Evolutionary conservation across 169 alveolate species (phyloP), one percentile per base, ranked within the genome.

Genomic region (Plasmodium reichenowi): DNA sequence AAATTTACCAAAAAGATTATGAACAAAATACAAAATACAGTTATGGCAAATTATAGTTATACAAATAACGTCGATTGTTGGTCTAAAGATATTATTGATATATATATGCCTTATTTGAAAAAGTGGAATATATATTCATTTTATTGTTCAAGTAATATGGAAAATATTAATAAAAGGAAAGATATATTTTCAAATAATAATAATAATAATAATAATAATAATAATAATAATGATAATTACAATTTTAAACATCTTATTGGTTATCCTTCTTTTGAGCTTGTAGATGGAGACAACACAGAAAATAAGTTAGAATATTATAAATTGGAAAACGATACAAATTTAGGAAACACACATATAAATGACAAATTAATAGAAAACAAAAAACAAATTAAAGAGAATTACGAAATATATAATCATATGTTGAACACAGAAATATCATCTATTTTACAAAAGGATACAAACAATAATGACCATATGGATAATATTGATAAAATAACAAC

Each of bases 141-240:
- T 73, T 86, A 86, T 74, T 86, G 92, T 66, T 72, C 92, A 52
- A 60, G 78, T 54, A 86, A 86, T 32, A 86, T 86, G 26, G 92
- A 86, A 72, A 47, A 72, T 72, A 67, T 86, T 26, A 72, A 86
- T 45, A 52, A 22, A 45, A 86, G 62, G 13, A 86, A 72, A 66
- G 88, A 62, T 12, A 71, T 59, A 29, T 86, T 86, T 54, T 74
- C 60, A 32, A 15, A 86, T 6, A 72, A 59, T 20, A 70, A 62
- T 12, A 48, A 86, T 24, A 56, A 32, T 32, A 32, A 86, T 6
- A 72, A 59, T 20, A 70, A 62, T 12, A 48, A 86, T 24, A 56
- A 6, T 38, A 15, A 86, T 3, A 72, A 59, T 20, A 70, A 62
- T 13, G 29, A 86, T 24, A 56, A 38, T 38, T 5, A 38, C 47